phyloP scores from a whole-genome alignment of 495 filamentous ascomycete species.

The Cercophora sp. region DNA sequence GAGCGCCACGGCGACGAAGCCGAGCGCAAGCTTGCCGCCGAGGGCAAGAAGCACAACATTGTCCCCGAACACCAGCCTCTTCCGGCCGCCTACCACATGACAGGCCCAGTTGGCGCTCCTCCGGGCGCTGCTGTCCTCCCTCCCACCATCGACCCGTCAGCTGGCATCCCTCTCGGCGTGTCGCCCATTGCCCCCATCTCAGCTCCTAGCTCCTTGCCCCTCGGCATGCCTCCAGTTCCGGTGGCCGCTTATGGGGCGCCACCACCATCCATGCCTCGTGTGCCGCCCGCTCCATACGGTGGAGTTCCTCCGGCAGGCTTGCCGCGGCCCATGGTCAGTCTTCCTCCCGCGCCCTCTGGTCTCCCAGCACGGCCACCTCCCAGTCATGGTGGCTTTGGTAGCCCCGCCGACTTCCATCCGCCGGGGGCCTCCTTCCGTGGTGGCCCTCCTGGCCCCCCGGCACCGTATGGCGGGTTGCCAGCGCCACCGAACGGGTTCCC shows the following conservation, averaged over 20 bases:
- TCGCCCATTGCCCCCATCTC: conserved; percentile 2
- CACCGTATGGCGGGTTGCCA: conserved; percentile 22
- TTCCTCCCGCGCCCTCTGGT: conserved; percentile 66
- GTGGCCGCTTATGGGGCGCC: conserved; percentile 31
- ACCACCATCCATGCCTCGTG: conserved; percentile 38
- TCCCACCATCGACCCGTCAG: conserved; percentile 7
- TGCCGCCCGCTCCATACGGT: conserved; percentile 27
- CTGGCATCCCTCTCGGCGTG: conserved; percentile 1
- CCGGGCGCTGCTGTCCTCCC: conserved; percentile 14
- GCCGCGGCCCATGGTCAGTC: conserved; percentile 25
- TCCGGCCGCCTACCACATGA: conserved; percentile 49
- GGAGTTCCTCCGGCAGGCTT: conserved; percentile 22
- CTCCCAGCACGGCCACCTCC: conserved; percentile 76
- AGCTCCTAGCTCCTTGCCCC: conserved; percentile 30
- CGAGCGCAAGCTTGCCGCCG: conserved; percentile 85
- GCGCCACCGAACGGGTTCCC: conserved; percentile 30
- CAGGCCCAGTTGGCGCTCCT: conserved; percentile 16
- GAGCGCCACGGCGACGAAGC: conserved; percentile 94
- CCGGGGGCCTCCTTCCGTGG: conserved; percentile 13
- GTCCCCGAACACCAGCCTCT: conserved; percentile 65
- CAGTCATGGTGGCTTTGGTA: conserved; percentile 71
- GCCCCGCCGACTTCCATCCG: conserved; percentile 61
- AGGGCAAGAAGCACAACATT: conserved; percentile 93
- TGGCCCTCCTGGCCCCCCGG: conserved; percentile 8
- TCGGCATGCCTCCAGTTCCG: conserved; percentile 27